phyloP scores from a whole-genome alignment of 2,329 filamentous ascomycete genomes.

The Colletotrichum sp. region DNA sequence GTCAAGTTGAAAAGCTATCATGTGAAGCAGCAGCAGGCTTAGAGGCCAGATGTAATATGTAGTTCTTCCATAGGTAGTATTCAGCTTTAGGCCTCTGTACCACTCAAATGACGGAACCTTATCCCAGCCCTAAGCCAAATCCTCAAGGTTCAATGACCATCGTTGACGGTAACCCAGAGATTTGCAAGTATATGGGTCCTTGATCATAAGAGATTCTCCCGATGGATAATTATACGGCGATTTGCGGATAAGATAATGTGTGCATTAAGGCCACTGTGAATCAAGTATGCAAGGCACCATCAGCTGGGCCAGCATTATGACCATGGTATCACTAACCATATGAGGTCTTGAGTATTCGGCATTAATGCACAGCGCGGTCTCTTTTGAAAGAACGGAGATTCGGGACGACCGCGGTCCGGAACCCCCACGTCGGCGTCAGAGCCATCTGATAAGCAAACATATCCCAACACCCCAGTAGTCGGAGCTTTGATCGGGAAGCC shows the following conservation, averaged over 20 bases:
- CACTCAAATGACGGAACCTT: background rate
- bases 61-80: background rate
- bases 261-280: background rate
- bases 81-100: background rate
- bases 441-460: background rate
- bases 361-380: background rate
- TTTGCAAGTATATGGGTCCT: background rate
- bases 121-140: background rate
- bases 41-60: background rate
- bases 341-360: background rate
- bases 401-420: no score
- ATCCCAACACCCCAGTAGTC: background rate
- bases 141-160: background rate
- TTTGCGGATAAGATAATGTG: accelerated
- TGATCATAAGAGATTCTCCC: background rate
- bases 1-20: slow-evolving; percentile 89
- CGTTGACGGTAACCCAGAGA: background rate
- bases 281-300: accelerated
- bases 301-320: background rate
- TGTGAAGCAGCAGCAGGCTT: background rate
- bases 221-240: background rate
- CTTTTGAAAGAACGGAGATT: background rate
- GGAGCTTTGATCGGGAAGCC: background rate
- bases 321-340: accelerated
- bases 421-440: background rate